phyloP scores from a whole-genome alignment of 768 basidiomycete genomes.

The Hericium erinaceus region DNA sequence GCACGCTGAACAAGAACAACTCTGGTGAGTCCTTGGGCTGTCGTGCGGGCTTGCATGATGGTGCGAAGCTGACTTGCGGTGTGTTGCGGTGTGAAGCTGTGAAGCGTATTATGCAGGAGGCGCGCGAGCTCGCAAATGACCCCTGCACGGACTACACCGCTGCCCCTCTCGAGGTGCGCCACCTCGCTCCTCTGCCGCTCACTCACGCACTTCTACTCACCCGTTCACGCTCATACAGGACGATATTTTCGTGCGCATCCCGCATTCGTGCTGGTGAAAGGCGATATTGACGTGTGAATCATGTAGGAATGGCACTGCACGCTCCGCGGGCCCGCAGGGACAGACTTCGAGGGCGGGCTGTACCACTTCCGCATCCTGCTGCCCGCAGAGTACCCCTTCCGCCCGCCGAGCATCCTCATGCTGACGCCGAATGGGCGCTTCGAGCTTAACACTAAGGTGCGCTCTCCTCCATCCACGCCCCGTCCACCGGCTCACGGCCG shows the following conservation, averaged over 20 bases:
- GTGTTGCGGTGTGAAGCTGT: constrained; percentile 45
- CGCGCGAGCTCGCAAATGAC: constrained; percentile 78
- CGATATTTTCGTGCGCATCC: constrained; percentile 72
- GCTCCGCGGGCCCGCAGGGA: constrained; percentile 78
- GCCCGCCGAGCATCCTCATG: constrained; percentile 92
- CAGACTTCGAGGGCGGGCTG: constrained; percentile 91
- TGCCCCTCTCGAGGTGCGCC: constrained; percentile 61
- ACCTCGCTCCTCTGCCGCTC: not conserved
- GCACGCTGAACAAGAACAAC: constrained; percentile 79
- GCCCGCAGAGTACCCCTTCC: constrained; percentile 93
- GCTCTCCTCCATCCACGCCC: no score
- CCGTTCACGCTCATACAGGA: constrained; percentile 38
- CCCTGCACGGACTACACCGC: constrained; percentile 83
- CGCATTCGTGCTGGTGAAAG: no score
- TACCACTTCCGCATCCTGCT: constrained; percentile 91
- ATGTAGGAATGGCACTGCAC: constrained; percentile 91
- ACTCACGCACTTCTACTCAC: not conserved
- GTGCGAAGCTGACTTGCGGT: not conserved
- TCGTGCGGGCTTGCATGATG: not conserved
- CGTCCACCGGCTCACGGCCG: constrained; percentile 6
- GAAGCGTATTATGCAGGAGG: constrained; percentile 96
- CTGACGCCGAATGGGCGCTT: constrained; percentile 97
- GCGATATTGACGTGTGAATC: not conserved
- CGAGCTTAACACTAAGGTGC: constrained; percentile 89
- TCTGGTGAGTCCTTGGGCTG: constrained; percentile 43